Evolutionary conservation across 2,329 filamentous ascomycete species (phyloP).

Genomic region (Boeremia lycopersici): DNA sequence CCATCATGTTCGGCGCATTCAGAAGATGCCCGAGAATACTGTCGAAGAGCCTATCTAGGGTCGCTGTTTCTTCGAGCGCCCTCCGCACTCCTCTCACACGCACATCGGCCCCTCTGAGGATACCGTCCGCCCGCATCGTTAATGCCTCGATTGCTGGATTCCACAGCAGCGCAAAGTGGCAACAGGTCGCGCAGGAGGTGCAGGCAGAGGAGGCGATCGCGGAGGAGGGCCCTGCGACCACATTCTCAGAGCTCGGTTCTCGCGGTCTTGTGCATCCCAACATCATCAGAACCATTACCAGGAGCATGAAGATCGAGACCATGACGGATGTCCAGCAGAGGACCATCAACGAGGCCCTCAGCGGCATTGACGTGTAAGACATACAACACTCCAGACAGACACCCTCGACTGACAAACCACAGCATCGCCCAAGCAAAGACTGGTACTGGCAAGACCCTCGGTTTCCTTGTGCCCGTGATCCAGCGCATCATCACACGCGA

Average conservation of each 20-base stretch:
- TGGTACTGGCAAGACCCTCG: conserved; percentile 94
- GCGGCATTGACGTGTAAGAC: conserved; percentile 80
- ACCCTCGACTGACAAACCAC: conserved; percentile 23
- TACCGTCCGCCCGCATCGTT: conserved; percentile 26
- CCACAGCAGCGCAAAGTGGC: conserved; percentile 49
- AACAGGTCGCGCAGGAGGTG: conserved; percentile 39
- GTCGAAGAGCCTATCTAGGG: conserved; percentile 37
- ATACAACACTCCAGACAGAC: not conserved
- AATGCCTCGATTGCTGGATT: conserved; percentile 38
- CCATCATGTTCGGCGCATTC: conserved; percentile 52
- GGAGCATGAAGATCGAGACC: conserved; percentile 74
- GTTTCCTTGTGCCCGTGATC: conserved; percentile 85
- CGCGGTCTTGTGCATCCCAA: conserved; percentile 63
- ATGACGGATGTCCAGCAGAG: conserved; percentile 94
- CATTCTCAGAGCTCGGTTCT: conserved; percentile 53
- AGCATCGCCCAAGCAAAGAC: conserved; percentile 89
- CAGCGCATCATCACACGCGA: conserved; percentile 75
- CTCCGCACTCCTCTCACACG: conserved; percentile 32
- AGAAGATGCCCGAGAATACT: conserved; percentile 50
- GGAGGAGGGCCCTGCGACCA: conserved; percentile 44
- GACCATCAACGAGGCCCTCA: conserved; percentile 80
- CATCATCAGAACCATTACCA: conserved; percentile 71
- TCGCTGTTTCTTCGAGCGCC: conserved; percentile 32
- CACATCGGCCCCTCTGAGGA: conserved; percentile 26
- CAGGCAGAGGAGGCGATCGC: conserved; percentile 24